phyloP scores from a whole-genome alignment of 441 rosid species.

The Mallotus japonicus region DNA sequence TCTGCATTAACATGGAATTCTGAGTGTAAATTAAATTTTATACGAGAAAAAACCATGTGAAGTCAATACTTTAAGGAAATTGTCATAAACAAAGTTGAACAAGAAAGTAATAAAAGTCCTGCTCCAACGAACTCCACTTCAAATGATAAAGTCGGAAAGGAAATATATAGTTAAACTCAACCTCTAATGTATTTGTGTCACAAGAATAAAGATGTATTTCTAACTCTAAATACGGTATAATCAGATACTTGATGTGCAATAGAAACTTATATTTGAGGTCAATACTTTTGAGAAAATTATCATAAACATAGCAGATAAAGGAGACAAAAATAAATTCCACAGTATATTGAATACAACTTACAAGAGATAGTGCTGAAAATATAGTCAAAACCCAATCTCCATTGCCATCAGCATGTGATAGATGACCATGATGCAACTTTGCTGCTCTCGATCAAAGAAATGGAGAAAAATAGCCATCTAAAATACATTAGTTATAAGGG shows the following conservation, averaged over 20 bases:
- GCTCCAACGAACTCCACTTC: no score
- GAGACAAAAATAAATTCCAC: not conserved
- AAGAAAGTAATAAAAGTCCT: not conserved
- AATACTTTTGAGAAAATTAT: not conserved
- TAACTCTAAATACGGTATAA: not conserved
- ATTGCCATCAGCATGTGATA: constrained; percentile 92
- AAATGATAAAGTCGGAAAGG: not conserved
- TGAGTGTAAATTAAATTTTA: not conserved
- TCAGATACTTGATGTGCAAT: not conserved
- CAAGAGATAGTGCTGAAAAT: constrained; percentile 84
- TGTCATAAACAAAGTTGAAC: not conserved
- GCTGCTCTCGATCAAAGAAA: constrained; percentile 47
- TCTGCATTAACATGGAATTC: not conserved
- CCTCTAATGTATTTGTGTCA: not conserved
- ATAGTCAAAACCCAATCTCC: constrained; percentile 99
- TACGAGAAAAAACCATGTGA: not conserved
- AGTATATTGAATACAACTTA: constrained; percentile 39
- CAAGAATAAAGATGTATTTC: not conserved
- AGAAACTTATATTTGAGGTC: not conserved
- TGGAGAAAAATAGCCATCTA: not conserved
- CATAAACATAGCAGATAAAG: not conserved
- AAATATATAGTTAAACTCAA: not conserved
- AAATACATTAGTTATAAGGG: not conserved
- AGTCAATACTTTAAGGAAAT: not conserved
- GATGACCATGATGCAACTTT: constrained; percentile 86